phyloP scores from a whole-genome alignment of 805 yeast genomes.

The Myxozyma melibiosi region DNA sequence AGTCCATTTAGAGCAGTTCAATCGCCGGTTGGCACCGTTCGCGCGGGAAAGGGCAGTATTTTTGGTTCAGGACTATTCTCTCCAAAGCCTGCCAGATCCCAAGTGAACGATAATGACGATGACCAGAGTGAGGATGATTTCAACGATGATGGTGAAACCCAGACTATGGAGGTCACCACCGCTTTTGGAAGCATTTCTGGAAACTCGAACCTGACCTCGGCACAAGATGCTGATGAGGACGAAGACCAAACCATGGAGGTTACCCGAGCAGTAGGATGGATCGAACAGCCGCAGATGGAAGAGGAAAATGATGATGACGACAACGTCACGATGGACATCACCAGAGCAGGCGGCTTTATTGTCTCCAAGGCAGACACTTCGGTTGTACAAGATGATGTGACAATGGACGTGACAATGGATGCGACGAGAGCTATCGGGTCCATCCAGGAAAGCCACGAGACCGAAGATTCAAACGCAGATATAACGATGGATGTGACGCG shows the following conservation, averaged over 20 bases:
- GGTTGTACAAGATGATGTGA: neutral
- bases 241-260: slow-evolving; percentile 33
- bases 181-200: slow-evolving; percentile 18
- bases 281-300: slow-evolving; percentile 1
- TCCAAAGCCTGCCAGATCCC: neutral
- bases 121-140: no score
- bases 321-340: slow-evolving; percentile 30
- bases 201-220: neutral
- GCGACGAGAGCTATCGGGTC: slow-evolving; percentile 32
- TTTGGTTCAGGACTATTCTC: neutral
- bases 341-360: slow-evolving; percentile 23
- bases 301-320: slow-evolving; percentile 16
- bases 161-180: slow-evolving; percentile 32
- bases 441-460: slow-evolving; percentile 3
- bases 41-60: no score
- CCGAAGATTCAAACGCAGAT: neutral
- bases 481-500: slow-evolving; percentile 26
- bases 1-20: neutral
- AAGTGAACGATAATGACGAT: slow-evolving; percentile 2
- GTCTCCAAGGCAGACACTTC: neutral
- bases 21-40: slow-evolving; percentile 10
- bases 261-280: slow-evolving; percentile 29
- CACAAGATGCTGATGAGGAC: slow-evolving; percentile 1
- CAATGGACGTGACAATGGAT: slow-evolving; percentile 30
- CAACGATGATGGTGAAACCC: slow-evolving; percentile 19